Conservation (phyloP, 2,329 filamentous ascomycete species). For the Fragosphaeria purpurea region DNA sequence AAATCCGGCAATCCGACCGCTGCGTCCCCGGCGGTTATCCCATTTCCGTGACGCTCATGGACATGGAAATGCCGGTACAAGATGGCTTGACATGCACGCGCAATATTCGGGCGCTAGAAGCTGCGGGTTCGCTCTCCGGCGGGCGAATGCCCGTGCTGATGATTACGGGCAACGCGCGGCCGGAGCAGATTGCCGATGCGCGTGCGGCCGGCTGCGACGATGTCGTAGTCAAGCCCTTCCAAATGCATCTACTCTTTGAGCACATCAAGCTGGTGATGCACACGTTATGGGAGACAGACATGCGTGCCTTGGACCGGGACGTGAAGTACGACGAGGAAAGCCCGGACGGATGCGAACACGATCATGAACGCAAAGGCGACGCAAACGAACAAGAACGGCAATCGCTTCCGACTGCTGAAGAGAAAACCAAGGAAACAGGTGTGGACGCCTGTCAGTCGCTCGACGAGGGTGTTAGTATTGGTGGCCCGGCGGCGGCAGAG, state of each 20-base stretch:
- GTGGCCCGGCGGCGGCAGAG: too few species aligned
- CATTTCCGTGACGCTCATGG: slow-evolving; percentile 60
- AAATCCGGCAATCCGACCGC: slow-evolving; percentile 25
- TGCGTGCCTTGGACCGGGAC: neutral
- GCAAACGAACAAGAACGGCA: too few species aligned
- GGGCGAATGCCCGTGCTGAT: slow-evolving; percentile 53
- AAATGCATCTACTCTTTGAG: slow-evolving; percentile 49
- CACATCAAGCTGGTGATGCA: slow-evolving; percentile 45
- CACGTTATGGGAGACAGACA: slow-evolving; percentile 9
- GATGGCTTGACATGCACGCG: slow-evolving; percentile 58
- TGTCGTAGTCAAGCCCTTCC: slow-evolving; percentile 64
- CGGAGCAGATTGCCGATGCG: slow-evolving; percentile 47
- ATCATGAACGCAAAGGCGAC: too few species aligned
- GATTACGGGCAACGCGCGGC: slow-evolving; percentile 57
- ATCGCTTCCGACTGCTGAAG: too few species aligned
- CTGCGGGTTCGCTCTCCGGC: slow-evolving; percentile 38
- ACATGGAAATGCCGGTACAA: slow-evolving; percentile 67
- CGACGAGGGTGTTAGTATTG: slow-evolving; percentile 3
- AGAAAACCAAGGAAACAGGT: neutral
- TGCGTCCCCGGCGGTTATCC: slow-evolving; percentile 20
- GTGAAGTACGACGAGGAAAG: too few species aligned
- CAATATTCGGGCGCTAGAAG: slow-evolving; percentile 53
- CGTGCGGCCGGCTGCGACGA: slow-evolving; percentile 47
- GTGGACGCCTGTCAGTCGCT: neutral
- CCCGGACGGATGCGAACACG: too few species aligned